Evolutionary conservation across 1,284 basidiomycete genomes (phyloP).

Genomic region (Rhodotorula sp.): DNA sequence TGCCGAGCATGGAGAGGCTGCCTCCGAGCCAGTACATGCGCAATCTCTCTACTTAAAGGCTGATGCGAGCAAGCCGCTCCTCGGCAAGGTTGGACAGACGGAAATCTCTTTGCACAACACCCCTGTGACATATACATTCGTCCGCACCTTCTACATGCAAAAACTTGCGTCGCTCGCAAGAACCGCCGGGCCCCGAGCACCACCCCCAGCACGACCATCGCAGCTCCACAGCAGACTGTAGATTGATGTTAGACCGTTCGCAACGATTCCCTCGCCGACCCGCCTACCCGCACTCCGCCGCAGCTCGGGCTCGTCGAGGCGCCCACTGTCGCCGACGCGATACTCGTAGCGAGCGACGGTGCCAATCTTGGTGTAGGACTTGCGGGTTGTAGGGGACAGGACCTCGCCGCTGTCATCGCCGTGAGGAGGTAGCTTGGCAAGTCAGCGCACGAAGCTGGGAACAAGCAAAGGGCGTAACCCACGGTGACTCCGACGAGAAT

Average conservation of each 20-base stretch:
- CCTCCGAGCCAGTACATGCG: too few species aligned
- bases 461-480: background rate
- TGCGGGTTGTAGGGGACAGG: slow-evolving; percentile 18
- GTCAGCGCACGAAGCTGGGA: background rate
- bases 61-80: too few species aligned
- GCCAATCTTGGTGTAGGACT: slow-evolving; percentile 25
- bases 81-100: too few species aligned
- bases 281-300: background rate
- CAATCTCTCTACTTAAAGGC: too few species aligned
- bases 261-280: background rate
- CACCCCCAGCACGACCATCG: background rate
- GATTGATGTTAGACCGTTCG: too few species aligned
- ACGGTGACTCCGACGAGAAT: slow-evolving; percentile 20
- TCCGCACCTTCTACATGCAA: too few species aligned
- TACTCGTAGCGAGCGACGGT: slow-evolving; percentile 18
- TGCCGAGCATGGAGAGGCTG: too few species aligned
- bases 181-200: too few species aligned
- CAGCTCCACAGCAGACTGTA: too few species aligned
- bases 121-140: too few species aligned
- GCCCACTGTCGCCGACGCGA: background rate
- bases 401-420: slow-evolving; percentile 17
- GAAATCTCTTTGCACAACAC: background rate
- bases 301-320: slow-evolving; percentile 2
- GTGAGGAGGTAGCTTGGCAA: background rate
- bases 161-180: too few species aligned